Conservation (phyloP, 139 green algal genomes). For the Coccomyxa sp. region DNA sequence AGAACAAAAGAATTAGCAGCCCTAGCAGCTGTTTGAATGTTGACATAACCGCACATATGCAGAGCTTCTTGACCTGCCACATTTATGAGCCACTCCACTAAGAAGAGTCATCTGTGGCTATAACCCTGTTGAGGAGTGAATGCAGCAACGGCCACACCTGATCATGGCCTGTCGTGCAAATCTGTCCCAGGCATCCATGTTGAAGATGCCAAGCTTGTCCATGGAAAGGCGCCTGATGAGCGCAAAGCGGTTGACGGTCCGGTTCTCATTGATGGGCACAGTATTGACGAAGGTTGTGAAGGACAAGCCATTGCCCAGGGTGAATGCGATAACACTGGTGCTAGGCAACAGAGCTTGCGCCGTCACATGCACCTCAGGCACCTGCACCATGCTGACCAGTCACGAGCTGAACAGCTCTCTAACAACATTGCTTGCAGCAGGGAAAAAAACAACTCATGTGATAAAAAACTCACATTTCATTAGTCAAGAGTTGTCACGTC, state of each 20-base stretch:
- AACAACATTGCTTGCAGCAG: too few relatives aligned
- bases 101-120: too few relatives aligned
- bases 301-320: constrained; percentile 47
- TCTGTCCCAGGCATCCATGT: constrained; percentile 47
- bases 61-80: too few relatives aligned
- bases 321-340: constrained; percentile 71
- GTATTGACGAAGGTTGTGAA: constrained; percentile 84
- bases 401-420: background rate
- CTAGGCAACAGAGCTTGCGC: constrained; percentile 66
- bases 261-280: constrained; percentile 60
- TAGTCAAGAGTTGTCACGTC: too few relatives aligned
- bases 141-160: constrained; percentile 23
- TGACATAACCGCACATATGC: background rate
- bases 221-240: constrained; percentile 64
- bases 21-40: too few relatives aligned
- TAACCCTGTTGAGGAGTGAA: too few relatives aligned
- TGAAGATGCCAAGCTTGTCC: constrained; percentile 39
- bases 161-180: constrained; percentile 66
- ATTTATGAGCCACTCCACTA: background rate
- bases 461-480: too few relatives aligned
- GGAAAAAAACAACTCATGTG: too few relatives aligned
- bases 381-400: constrained; percentile 18
- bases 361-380: constrained; percentile 59
- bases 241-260: constrained; percentile 70
- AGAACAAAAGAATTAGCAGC: background rate